Conservation (phyloP, 2,329 filamentous ascomycete genomes). For the Dactylellina sp. region DNA sequence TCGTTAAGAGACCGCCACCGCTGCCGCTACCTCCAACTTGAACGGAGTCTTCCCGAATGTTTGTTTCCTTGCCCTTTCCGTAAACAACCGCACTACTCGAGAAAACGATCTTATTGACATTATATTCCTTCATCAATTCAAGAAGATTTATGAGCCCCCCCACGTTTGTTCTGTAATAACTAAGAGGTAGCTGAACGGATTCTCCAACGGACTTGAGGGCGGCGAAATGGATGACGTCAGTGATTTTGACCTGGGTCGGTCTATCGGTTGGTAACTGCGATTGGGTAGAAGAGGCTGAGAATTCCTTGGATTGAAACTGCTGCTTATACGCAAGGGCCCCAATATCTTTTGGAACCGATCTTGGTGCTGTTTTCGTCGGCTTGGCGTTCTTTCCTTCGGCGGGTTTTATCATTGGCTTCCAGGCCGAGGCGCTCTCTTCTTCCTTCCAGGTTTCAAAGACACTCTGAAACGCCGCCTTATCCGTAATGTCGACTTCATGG, state of each 20-base stretch:
- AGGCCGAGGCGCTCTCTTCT: neutral
- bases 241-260: conserved; percentile 67
- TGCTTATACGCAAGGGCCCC: conserved; percentile 62
- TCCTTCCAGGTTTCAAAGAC: conserved; percentile 59
- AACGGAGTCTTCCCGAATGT: conserved; percentile 60
- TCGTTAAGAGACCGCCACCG: conserved; percentile 66
- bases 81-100: conserved; percentile 77
- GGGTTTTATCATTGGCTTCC: conserved; percentile 40
- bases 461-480: conserved; percentile 56
- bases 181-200: conserved; percentile 71
- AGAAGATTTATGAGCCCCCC: conserved; percentile 73
- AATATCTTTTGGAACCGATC: conserved; percentile 63
- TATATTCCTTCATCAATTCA: conserved; percentile 69
- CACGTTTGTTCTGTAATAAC: conserved; percentile 77
- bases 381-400: conserved; percentile 31
- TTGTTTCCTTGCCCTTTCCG: conserved; percentile 67
- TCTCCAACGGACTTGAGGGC: conserved; percentile 76
- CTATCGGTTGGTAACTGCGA: conserved; percentile 62
- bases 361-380: conserved; percentile 27
- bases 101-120: conserved; percentile 76
- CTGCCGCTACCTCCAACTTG: conserved; percentile 68
- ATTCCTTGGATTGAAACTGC: conserved; percentile 63
- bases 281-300: conserved; percentile 64
- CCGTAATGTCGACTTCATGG: conserved; percentile 61
- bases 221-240: conserved; percentile 77